Conservation (phyloP, 2,329 filamentous ascomycete species). For the Neonectria ditissima region DNA sequence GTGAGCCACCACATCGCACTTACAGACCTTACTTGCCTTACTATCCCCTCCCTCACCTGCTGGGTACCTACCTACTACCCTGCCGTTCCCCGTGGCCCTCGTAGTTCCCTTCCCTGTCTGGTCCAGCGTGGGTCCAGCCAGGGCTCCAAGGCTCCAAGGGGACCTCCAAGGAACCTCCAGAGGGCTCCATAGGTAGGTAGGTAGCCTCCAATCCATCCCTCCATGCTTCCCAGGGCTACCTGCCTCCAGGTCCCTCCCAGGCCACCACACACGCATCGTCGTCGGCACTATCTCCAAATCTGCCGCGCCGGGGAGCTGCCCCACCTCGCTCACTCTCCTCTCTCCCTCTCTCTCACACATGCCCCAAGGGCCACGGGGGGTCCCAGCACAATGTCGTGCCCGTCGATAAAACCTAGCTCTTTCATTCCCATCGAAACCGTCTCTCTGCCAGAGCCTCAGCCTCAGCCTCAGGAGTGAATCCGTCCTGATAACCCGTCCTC, state of each 20-base stretch:
- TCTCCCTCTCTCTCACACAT: constrained; percentile 44
- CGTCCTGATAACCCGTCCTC: constrained; percentile 18
- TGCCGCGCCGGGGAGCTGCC: constrained; percentile 45
- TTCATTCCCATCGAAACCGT: constrained; percentile 43
- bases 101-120: constrained; percentile 10
- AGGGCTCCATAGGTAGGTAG: constrained; percentile 38
- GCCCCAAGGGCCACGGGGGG: constrained; percentile 43
- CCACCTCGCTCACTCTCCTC: constrained; percentile 42
- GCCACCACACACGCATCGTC: constrained; percentile 38
- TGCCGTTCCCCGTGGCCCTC: constrained; percentile 28
- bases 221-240: not conserved
- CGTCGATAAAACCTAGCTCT: constrained; percentile 47
- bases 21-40: constrained; percentile 18
- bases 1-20: constrained; percentile 11
- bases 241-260: not conserved
- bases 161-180: constrained; percentile 9
- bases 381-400: constrained; percentile 47
- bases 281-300: constrained; percentile 48
- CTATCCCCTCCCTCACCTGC: not conserved
- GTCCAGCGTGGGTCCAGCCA: constrained; percentile 4
- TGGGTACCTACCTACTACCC: no score
- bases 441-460: constrained; percentile 44
- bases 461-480: constrained; percentile 42
- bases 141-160: not conserved
- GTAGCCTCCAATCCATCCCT: constrained; percentile 19